These are phyloP conservation scores for Rehmannia glutinosa DNA, from an alignment of 257 asterid genomes.

Conservation along the genomic window DNA sequence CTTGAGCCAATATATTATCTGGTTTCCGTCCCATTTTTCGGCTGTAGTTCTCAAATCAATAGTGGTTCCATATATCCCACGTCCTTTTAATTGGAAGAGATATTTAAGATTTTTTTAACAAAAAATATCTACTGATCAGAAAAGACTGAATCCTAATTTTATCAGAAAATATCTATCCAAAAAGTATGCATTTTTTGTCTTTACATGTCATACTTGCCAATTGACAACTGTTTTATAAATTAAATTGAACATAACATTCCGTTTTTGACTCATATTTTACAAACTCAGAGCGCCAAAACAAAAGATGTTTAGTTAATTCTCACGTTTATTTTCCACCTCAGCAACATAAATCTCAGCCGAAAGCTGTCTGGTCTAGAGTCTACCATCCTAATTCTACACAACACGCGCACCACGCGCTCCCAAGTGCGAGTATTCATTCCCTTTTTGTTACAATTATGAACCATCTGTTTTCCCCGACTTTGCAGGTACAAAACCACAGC, in stretches of 20 bases:
- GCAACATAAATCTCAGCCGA: neutral
- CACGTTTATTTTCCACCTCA: neutral
- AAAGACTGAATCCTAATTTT: constrained; percentile 10
- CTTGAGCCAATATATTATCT: too few relatives aligned
- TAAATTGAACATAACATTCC: neutral
- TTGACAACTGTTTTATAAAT: too few relatives aligned
- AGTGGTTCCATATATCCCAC: neutral
- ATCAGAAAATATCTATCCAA: neutral
- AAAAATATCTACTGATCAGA: constrained; percentile 11
- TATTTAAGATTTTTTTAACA: neutral
- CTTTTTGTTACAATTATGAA: neutral
- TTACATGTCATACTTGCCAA: neutral
- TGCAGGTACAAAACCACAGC: constrained; percentile 1
- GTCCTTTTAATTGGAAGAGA: neutral
- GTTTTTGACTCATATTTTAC: neutral
- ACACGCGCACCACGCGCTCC: constrained; percentile 11
- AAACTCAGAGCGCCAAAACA: neutral
- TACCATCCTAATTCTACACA: neutral
- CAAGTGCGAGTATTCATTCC: neutral
- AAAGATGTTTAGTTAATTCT: neutral
- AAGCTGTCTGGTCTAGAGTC: neutral
- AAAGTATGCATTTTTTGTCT: neutral
- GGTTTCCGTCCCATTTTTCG: too few relatives aligned
- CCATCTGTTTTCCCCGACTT: neutral
- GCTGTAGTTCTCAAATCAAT: too few relatives aligned